A percentile compares a stretch with the other conserved stretches of the same genome.
phyloP scores from a whole-genome alignment of 2,329 filamentous ascomycete species.

The Ceratocystis albifundus region DNA sequence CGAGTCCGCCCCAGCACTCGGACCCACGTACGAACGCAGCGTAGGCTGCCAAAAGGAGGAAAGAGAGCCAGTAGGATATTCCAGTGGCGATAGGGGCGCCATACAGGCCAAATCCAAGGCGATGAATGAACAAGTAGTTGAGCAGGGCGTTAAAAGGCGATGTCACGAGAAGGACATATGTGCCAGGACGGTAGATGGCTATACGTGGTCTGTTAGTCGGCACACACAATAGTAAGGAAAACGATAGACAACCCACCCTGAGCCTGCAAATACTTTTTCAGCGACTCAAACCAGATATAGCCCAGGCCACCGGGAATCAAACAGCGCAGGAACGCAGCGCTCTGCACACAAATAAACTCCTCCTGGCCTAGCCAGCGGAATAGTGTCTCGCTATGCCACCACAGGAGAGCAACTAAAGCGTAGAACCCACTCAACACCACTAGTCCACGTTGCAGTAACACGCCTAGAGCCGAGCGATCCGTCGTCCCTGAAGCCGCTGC shows the following conservation, averaged over 20 bases:
- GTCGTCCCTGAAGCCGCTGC: slow-evolving; percentile 66
- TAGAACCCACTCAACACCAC: slow-evolving; percentile 64
- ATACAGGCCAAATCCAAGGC: slow-evolving; percentile 56
- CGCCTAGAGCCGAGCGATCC: slow-evolving; percentile 65
- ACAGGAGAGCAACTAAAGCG: slow-evolving; percentile 57
- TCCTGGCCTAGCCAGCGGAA: slow-evolving; percentile 68
- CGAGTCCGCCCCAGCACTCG: slow-evolving; percentile 67
- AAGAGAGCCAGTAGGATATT: slow-evolving; percentile 76
- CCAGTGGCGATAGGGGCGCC: slow-evolving; percentile 74
- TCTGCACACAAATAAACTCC: slow-evolving; percentile 61
- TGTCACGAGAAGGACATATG: slow-evolving; percentile 71
- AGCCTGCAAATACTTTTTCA: slow-evolving; percentile 81
- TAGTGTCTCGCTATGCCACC: slow-evolving; percentile 61
- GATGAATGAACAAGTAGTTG: slow-evolving; percentile 71
- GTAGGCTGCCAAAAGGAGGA: slow-evolving; percentile 63
- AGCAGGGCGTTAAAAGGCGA: slow-evolving; percentile 70
- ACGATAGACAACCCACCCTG: slow-evolving; percentile 49
- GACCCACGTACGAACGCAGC: slow-evolving; percentile 57
- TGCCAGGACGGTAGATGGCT: slow-evolving; percentile 64
- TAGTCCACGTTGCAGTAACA: slow-evolving; percentile 66
- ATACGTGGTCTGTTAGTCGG: background rate
- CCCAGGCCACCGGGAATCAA: slow-evolving; percentile 72
- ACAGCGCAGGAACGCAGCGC: slow-evolving; percentile 58
- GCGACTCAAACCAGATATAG: slow-evolving; percentile 76
- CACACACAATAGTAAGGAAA: background rate